Percentiles rank a stretch among this genome's conserved stretches.
These are phyloP conservation scores for Xanthoconium separans DNA, from an alignment of 1,284 basidiomycete species.

Conservation along the genomic window DNA sequence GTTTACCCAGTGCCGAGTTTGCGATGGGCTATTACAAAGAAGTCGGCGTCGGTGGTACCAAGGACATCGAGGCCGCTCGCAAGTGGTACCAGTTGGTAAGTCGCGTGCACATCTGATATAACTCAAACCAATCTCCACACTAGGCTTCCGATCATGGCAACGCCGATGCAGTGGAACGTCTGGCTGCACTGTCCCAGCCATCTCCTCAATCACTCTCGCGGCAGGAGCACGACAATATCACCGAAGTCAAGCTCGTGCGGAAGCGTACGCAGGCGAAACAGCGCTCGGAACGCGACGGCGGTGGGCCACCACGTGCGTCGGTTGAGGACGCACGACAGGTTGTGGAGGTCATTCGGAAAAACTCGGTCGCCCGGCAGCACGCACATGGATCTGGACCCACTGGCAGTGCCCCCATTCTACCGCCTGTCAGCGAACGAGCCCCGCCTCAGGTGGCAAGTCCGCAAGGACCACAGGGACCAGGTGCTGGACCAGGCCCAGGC, in stretches of 20 bases:
- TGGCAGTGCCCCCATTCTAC: not conserved
- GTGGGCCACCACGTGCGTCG: slow-evolving; percentile 17
- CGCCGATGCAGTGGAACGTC: slow-evolving; percentile 74
- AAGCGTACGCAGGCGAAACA: slow-evolving; percentile 81
- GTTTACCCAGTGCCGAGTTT: slow-evolving; percentile 84
- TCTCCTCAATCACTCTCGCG: slow-evolving; percentile 66
- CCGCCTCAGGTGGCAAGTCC: not conserved
- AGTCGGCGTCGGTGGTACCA: slow-evolving; percentile 71
- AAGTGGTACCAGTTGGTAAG: slow-evolving; percentile 70
- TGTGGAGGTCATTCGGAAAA: slow-evolving; percentile 42
- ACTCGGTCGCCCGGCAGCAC: slow-evolving; percentile 29
- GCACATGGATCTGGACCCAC: not conserved
- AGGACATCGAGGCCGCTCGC: slow-evolving; percentile 62
- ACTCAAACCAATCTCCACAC: not conserved
- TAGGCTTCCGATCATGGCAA: slow-evolving; percentile 79
- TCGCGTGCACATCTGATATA: not conserved
- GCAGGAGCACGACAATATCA: slow-evolving; percentile 76
- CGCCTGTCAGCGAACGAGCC: not conserved
- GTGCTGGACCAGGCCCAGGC: not conserved
- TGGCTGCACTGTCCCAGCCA: slow-evolving; percentile 64
- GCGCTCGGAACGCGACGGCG: slow-evolving; percentile 51
- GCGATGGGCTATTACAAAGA: slow-evolving; percentile 94
- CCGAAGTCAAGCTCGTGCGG: slow-evolving; percentile 78
- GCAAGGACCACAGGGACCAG: not conserved
- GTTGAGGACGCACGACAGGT: slow-evolving; percentile 30